A percentile compares a stretch with the other conserved stretches of the same genome.
Conservation (phyloP, 129 eudicot genomes). For the Lactuca saligna region DNA sequence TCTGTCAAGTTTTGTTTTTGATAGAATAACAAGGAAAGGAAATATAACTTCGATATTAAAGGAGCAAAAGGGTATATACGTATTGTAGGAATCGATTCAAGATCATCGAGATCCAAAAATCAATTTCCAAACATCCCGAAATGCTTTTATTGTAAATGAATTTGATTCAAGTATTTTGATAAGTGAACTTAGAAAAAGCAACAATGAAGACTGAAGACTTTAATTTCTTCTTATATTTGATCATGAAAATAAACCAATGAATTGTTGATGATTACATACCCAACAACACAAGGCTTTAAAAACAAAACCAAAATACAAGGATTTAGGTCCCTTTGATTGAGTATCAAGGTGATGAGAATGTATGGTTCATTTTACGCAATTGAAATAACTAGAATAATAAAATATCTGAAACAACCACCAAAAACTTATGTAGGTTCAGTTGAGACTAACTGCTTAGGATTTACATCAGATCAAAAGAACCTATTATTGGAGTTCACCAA, state of each 20-base stretch:
- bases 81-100: conserved; percentile 35
- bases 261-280: too few relatives aligned
- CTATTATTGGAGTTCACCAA: too few relatives aligned
- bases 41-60: conserved; percentile 40
- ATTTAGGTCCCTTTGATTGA: too few relatives aligned
- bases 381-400: too few relatives aligned
- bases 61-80: conserved; percentile 37
- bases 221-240: conserved; percentile 9
- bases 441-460: too few relatives aligned
- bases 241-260: background rate
- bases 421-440: too few relatives aligned
- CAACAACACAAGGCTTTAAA: too few relatives aligned
- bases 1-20: conserved; percentile 40
- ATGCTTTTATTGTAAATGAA: conserved; percentile 14
- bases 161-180: conserved; percentile 5
- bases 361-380: too few relatives aligned
- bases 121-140: background rate
- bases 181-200: conserved; percentile 4
- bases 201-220: conserved; percentile 5
- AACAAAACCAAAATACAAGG: too few relatives aligned
- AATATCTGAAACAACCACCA: too few relatives aligned
- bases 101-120: background rate
- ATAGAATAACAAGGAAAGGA: conserved; percentile 46
- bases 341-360: too few relatives aligned
- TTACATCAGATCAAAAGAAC: too few relatives aligned